Evolutionary conservation across 148 eudicot genomes (phyloP).

Genomic region (Fallopia convolvulus): DNA sequence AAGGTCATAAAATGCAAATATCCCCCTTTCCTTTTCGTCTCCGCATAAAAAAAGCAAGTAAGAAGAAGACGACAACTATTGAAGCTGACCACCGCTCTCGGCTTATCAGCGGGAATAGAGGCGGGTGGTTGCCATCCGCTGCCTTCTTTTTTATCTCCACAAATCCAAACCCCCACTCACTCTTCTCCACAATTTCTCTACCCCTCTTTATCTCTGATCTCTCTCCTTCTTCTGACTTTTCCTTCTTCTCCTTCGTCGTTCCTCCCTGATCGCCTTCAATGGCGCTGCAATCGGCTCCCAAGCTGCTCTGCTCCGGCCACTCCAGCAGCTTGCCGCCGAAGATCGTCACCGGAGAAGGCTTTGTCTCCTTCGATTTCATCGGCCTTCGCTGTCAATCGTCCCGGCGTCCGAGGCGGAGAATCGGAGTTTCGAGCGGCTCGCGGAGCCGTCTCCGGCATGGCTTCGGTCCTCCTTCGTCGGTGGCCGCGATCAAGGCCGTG

Average conservation of each 20-base stretch:
- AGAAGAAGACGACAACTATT: neutral
- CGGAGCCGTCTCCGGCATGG: neutral
- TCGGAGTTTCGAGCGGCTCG: constrained; percentile 9
- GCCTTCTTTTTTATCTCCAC: neutral
- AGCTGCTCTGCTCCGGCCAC: constrained; percentile 9
- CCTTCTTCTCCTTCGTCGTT: neutral
- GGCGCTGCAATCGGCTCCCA: constrained; percentile 12
- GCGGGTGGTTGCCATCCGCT: constrained; percentile 13
- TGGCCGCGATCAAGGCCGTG: constrained; percentile 35
- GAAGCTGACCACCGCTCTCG: constrained; percentile 8
- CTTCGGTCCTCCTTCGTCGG: constrained; percentile 17
- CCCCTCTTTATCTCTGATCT: neutral
- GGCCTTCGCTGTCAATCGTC: constrained; percentile 36
- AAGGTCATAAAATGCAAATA: neutral
- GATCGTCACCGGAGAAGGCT: constrained; percentile 18
- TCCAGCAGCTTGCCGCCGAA: neutral
- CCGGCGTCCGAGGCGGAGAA: constrained; percentile 26
- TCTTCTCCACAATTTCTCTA: constrained; percentile 3
- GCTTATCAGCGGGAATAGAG: constrained; percentile 14
- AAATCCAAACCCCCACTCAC: neutral
- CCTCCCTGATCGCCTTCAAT: constrained; percentile 12
- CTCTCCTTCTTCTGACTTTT: neutral
- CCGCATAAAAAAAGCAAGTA: neutral
- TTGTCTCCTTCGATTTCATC: constrained; percentile 50
- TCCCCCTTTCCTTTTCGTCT: neutral